A percentile compares a stretch with the other conserved stretches of the same genome.
Conservation (phyloP, 2,329 filamentous ascomycete species). For the Saccharata proteae region DNA sequence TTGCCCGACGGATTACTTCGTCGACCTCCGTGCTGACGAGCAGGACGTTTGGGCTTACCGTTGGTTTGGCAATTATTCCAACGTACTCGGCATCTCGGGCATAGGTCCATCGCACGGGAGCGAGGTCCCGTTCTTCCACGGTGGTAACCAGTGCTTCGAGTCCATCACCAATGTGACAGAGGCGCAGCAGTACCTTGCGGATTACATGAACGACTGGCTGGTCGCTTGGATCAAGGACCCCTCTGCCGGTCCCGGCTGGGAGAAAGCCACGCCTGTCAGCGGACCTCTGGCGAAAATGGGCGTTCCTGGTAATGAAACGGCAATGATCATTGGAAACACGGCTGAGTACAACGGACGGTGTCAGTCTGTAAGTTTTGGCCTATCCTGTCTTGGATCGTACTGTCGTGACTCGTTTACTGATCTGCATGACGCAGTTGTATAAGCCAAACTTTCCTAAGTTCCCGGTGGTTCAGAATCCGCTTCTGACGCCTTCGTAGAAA, state of each 20-base stretch:
- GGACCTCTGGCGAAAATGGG: constrained; percentile 23
- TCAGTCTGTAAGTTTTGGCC: constrained; percentile 16
- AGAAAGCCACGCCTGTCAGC: constrained; percentile 18
- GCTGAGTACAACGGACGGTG: constrained; percentile 24
- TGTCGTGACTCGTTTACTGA: too few relatives aligned
- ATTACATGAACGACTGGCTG: constrained; percentile 32
- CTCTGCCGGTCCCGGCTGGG: constrained; percentile 30
- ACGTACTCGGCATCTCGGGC: constrained; percentile 17
- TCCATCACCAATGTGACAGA: constrained; percentile 21
- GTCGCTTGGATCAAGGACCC: constrained; percentile 35
- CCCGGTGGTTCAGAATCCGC: constrained; percentile 13
- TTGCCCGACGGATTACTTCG: constrained; percentile 24
- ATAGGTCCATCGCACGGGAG: constrained; percentile 23
- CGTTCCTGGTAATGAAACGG: constrained; percentile 23
- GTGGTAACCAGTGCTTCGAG: constrained; percentile 32
- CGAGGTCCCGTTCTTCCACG: constrained; percentile 35
- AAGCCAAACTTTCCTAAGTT: constrained; percentile 15
- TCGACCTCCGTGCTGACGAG: constrained; percentile 25
- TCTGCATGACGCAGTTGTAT: constrained; percentile 9
- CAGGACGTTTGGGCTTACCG: constrained; percentile 34
- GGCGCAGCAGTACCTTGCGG: constrained; percentile 29
- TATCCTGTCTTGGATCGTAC: too few relatives aligned
- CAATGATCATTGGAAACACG: constrained; percentile 17
- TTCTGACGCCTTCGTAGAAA: too few relatives aligned
- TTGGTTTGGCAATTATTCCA: constrained; percentile 32